Evolutionary conservation across 2,329 filamentous ascomycete species (phyloP).

Genomic region (Fusarium staphyleae): DNA sequence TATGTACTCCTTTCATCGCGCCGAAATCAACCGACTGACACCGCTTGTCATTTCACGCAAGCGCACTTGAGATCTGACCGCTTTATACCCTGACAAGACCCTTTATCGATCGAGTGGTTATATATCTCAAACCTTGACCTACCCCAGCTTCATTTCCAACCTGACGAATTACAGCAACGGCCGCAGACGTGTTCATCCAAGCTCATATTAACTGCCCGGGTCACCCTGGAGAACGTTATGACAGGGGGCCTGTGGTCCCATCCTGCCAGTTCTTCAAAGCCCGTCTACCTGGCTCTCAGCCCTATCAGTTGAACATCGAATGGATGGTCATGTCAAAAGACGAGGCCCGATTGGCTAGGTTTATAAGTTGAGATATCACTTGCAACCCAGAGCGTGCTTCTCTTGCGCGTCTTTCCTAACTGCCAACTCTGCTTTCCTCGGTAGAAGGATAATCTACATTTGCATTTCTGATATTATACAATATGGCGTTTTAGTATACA

Average conservation of each 20-base stretch:
- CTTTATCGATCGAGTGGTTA: constrained; percentile 23
- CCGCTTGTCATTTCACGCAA: constrained; percentile 9
- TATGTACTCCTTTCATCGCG: neutral
- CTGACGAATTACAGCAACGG: constrained; percentile 20
- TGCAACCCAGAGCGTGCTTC: neutral
- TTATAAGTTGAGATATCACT: constrained; percentile 1
- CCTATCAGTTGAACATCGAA: constrained; percentile 10
- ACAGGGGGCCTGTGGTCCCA: constrained; percentile 12
- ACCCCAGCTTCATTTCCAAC: constrained; percentile 4
- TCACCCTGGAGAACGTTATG: constrained; percentile 24
- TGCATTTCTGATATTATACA: constrained; percentile 31
- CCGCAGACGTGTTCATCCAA: constrained; percentile 13
- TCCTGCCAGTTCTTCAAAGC: constrained; percentile 2
- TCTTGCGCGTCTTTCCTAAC: too few species aligned
- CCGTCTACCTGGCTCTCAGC: constrained; percentile 21
- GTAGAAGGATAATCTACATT: constrained; percentile 20
- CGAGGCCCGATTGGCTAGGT: constrained; percentile 26
- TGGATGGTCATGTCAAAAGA: constrained; percentile 8
- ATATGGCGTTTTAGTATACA: constrained; percentile 21
- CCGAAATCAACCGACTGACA: constrained; percentile 24
- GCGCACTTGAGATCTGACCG: constrained; percentile 22
- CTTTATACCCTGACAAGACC: constrained; percentile 2
- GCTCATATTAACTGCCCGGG: constrained; percentile 30
- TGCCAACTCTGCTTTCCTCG: neutral
- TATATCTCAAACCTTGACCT: constrained; percentile 24